Evolutionary conservation across 805 yeast species (phyloP).

Genomic region (Saturnispora galanensis): DNA sequence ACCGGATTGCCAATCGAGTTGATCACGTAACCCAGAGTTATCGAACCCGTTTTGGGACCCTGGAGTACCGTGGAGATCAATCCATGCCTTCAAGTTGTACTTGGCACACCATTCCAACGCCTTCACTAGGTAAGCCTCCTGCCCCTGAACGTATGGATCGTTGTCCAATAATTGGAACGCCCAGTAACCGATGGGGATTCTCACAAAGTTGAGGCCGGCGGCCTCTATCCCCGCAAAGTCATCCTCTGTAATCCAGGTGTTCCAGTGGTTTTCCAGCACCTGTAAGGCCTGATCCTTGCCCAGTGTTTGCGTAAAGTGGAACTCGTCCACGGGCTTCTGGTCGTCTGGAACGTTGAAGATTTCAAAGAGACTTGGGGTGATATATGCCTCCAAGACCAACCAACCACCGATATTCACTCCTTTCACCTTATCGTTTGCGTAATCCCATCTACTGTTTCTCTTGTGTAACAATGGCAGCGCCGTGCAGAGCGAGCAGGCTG

Average conservation of each 20-base stretch:
- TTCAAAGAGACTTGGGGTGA: conserved; percentile 67
- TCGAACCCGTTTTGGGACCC: conserved; percentile 86
- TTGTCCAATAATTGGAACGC: conserved; percentile 42
- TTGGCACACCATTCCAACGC: conserved; percentile 61
- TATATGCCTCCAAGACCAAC: conserved; percentile 81
- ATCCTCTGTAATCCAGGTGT: conserved; percentile 59
- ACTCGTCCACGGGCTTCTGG: conserved; percentile 73
- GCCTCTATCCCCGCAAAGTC: conserved; percentile 54
- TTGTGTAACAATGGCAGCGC: conserved; percentile 23
- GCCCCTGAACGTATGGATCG: conserved; percentile 63
- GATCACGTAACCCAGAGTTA: conserved; percentile 66
- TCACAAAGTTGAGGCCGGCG: conserved; percentile 63
- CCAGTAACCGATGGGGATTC: conserved; percentile 80
- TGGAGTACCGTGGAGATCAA: conserved; percentile 75
- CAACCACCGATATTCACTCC: conserved; percentile 90
- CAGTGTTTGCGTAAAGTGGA: conserved; percentile 47
- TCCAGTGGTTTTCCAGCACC: conserved; percentile 64
- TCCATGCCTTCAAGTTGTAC: conserved; percentile 54
- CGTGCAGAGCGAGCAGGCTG: conserved; percentile 9
- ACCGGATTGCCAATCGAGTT: conserved; percentile 42
- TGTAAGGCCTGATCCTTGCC: conserved; percentile 50
- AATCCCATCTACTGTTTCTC: conserved; percentile 27
- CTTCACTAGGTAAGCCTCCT: conserved; percentile 50
- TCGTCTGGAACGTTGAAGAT: conserved; percentile 33
- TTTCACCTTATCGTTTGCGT: conserved; percentile 21